Base-by-base conservation (phyloP, 208 protist species). In the Leishmania tarentolae region DNA sequence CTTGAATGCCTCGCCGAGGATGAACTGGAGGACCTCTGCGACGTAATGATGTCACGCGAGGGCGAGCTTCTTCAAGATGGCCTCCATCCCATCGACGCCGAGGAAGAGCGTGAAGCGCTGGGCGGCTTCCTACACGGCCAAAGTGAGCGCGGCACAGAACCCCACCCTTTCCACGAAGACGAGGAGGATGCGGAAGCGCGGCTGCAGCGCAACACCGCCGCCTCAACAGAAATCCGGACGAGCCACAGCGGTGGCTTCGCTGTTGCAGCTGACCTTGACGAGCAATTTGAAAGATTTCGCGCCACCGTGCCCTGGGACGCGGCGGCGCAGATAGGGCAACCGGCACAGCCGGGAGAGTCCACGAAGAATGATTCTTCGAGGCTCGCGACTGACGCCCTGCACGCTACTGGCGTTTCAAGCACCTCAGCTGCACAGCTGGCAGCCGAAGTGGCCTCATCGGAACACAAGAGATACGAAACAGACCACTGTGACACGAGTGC, bases 41-140 rank as follows among this genome's bases (percentile, higher is more conserved):
- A 91, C 52, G 69, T 81, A 3, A 89, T 91, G 88, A 82, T 91
- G 24, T 74, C 88, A 11, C 74, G 83, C 24, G 88, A 91, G 52
- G 83, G 86, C 72, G 73, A 82, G 28, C 79, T 89, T 19, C 75
- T 87, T 19, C 80, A 89, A 53, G 83, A 86, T 65, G 83, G 89
- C 63, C 82, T 91, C 76, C 75, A 74, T 68, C 82, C 81, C 76
- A 83, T 87, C 63, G 83, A 86, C 71, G 81, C 81, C 9, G 85
- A 91, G 76, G 85, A 91, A 61, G 83, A 81, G 42, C 78, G 83
- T 24, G 81, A 88, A 65, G 81, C 85, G 81, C 82, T 78, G 46
- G 71, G 85, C 47, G 73, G 76, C 65, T 70, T 75, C 35, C 53
- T 65, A 17, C 37, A 63, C 31, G 70, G 76, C 8, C 76, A 85